Evolutionary conservation across 192 early-diverging fungal species (phyloP).

Genomic region (Rhizoclosmatium globosum): DNA sequence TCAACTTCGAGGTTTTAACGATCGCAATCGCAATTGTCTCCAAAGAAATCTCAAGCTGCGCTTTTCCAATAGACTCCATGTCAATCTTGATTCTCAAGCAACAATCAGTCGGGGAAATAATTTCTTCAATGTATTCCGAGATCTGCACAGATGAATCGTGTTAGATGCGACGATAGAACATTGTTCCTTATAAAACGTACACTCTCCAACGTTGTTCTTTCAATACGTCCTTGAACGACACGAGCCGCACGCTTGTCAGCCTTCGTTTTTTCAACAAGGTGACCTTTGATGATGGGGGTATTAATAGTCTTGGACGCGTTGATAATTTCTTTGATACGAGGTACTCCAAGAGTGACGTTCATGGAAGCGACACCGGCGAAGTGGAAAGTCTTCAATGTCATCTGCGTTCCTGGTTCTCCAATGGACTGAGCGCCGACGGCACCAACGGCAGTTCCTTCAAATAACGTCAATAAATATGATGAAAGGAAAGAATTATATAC

Average conservation of each 20-base stretch:
- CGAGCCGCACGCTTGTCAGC: constrained; percentile 72
- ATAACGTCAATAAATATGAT: neutral
- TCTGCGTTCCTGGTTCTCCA: constrained; percentile 99
- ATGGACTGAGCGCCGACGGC: constrained; percentile 97
- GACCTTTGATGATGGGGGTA: constrained; percentile 89
- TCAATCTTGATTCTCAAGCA: constrained; percentile 86
- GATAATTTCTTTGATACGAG: constrained; percentile 99
- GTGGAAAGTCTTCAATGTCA: constrained; percentile 99
- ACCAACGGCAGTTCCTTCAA: constrained; percentile 83
- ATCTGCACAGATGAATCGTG: constrained; percentile 51
- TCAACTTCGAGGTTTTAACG: constrained; percentile 82
- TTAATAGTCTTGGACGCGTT: constrained; percentile 96
- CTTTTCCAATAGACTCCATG: constrained; percentile 79
- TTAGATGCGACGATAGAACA: neutral
- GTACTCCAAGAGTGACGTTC: constrained; percentile 99
- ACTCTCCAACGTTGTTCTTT: constrained; percentile 90
- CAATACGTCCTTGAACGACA: constrained; percentile 96
- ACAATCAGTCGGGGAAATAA: constrained; percentile 77
- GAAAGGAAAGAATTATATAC: constrained; percentile 44
- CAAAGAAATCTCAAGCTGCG: constrained; percentile 89
- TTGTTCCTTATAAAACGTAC: constrained; percentile 36
- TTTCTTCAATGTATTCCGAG: constrained; percentile 93
- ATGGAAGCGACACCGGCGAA: constrained; percentile 99
- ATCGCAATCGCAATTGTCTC: constrained; percentile 82
- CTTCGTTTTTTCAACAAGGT: constrained; percentile 62